These are phyloP conservation scores for Lolium perenne DNA, from an alignment of 176 grass and related monocot species.

Conservation along the genomic window DNA sequence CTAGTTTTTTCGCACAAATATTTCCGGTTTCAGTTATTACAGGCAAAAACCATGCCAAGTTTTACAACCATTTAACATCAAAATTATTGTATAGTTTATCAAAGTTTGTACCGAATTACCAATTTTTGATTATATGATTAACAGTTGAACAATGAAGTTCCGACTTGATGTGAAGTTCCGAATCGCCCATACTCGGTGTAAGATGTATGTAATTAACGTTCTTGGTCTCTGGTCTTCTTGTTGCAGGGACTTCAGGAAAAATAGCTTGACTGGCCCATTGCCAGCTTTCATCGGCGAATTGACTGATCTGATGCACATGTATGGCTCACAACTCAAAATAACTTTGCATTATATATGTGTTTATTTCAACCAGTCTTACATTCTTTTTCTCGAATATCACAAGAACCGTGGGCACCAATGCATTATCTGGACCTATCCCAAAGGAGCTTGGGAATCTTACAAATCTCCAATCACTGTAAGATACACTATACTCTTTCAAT, in stretches of 20 bases:
- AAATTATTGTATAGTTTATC: background rate
- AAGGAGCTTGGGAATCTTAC: slow-evolving; percentile 81
- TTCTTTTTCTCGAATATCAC: slow-evolving; percentile 31
- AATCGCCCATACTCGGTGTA: background rate
- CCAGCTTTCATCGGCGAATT: slow-evolving; percentile 87
- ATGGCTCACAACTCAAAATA: background rate
- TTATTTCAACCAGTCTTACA: slow-evolving; percentile 6
- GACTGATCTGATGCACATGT: slow-evolving; percentile 68
- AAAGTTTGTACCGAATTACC: too few relatives aligned
- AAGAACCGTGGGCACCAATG: slow-evolving; percentile 48
- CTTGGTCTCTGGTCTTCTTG: slow-evolving; percentile 21
- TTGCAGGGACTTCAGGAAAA: slow-evolving; percentile 66
- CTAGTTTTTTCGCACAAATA: background rate
- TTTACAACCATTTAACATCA: background rate
- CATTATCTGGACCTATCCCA: slow-evolving; percentile 57
- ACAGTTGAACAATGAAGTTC: background rate
- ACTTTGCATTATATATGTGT: background rate
- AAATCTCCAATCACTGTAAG: slow-evolving; percentile 67
- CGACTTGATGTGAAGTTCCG: background rate
- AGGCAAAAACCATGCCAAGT: background rate
- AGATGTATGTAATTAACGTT: background rate
- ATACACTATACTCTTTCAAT: background rate
- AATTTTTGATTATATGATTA: background rate
- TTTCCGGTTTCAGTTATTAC: background rate
- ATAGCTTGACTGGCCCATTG: slow-evolving; percentile 67